Percentiles rank a stretch among this genome's conserved stretches.
These are phyloP conservation scores for Forsythia viridissima DNA, from an alignment of 257 asterid species.

Conservation along the genomic window DNA sequence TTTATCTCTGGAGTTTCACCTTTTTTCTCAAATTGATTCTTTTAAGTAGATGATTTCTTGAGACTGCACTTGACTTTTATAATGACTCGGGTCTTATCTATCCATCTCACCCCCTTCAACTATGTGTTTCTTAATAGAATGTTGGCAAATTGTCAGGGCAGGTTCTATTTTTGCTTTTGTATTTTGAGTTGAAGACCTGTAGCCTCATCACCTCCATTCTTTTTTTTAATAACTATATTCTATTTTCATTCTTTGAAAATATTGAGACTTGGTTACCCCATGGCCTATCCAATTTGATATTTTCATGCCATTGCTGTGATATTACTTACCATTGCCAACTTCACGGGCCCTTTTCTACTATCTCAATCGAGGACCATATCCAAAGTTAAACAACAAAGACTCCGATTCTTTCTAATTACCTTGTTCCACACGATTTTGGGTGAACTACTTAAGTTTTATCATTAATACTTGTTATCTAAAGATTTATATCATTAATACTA, in stretches of 20 bases:
- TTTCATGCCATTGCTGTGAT: not conserved
- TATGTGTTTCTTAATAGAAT: not conserved
- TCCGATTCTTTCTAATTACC: not conserved
- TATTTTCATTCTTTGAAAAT: constrained; percentile 2
- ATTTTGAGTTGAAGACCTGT: not conserved
- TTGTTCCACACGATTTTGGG: not conserved
- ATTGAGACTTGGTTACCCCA: not conserved
- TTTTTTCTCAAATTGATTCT: not conserved
- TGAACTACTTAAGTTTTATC: not conserved
- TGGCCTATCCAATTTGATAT: not conserved
- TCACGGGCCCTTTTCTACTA: not conserved
- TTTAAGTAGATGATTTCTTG: not conserved
- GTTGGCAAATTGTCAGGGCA: not conserved
- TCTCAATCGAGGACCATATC: not conserved
- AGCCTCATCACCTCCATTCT: not conserved
- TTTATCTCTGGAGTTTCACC: not conserved
- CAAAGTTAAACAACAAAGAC: not conserved
- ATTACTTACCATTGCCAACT: not conserved
- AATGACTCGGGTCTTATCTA: not conserved
- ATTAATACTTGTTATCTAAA: too few species aligned
- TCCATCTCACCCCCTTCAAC: not conserved
- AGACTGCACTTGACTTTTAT: not conserved
- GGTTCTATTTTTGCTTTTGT: not conserved
- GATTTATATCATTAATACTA: not conserved
- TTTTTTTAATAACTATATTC: not conserved